phyloP scores from a whole-genome alignment of 176 grass and related monocot genomes.

The Musa schizocarpa region DNA sequence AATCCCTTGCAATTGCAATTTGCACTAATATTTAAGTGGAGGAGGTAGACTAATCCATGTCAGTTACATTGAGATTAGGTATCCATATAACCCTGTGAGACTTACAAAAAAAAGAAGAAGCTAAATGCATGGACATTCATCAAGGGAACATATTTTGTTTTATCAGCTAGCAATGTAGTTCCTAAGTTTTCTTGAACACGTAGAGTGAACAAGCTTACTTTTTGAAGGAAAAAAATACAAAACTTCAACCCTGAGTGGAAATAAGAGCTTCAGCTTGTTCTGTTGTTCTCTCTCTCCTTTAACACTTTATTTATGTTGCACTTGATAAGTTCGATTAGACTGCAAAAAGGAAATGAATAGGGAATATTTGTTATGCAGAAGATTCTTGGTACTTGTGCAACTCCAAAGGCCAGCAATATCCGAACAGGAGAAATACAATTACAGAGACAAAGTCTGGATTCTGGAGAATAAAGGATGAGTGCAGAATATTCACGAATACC shows the following conservation, averaged over 20 bases:
- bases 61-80: too few species aligned
- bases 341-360: neutral
- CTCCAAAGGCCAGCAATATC: slow-evolving; percentile 15
- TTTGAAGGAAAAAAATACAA: neutral
- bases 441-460: slow-evolving; percentile 28
- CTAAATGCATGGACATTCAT: too few species aligned
- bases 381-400: slow-evolving; percentile 28
- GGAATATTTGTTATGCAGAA: slow-evolving; percentile 21
- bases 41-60: too few species aligned
- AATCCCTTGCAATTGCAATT: too few species aligned
- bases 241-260: neutral
- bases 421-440: slow-evolving; percentile 12
- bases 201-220: neutral
- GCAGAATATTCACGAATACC: slow-evolving; percentile 28
- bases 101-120: too few species aligned
- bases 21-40: too few species aligned
- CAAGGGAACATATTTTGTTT: too few species aligned
- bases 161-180: neutral
- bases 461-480: slow-evolving; percentile 22
- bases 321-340: neutral
- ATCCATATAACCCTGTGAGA: too few species aligned
- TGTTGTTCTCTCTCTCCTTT: neutral
- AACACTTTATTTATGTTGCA: neutral
- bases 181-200: neutral
- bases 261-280: neutral